Base-by-base conservation (phyloP, 1,139 yeast genomes). In the Taphrina pruni region DNA sequence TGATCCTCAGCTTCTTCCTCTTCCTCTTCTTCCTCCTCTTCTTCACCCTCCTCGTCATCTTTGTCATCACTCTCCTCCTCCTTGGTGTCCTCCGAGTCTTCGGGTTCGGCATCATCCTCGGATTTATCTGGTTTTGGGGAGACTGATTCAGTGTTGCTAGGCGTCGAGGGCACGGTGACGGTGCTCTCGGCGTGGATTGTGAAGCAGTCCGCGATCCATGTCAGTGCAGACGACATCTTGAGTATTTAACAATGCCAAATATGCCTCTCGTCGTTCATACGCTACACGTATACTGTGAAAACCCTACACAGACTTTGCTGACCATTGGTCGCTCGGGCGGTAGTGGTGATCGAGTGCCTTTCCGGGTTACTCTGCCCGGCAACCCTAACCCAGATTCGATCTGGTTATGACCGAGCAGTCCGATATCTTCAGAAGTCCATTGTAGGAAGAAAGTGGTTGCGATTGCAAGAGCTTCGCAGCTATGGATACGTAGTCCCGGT, bases 1-100 rank as follows among this genome's bases (percentile, higher is more conserved):
- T 74, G 71, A 69, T 79, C 80, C 68, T 76, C 79, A 48, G 79
- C 77, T 70, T 82, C 89, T 70, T 82, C 89, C n/a, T 81, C 88
- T 4, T 78, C 86, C 43, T 78, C 85, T 55, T 81, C 86, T 12
- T 77, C 85, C n/a, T 77, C 70, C 35, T 60, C 66, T 14, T 46
- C 66, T 38, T 67, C 67, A 39, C 38, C 60, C 12, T 48, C 57
- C 50, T 58, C 60, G 3, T 48, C 67, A 36, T 62, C 65, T 14
- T 48, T 62, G 8, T 54, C 56, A 17, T 57, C 60, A n/a, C 32
- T 38, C 32, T 45, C 66, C 43, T 45, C 66, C 43, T 39, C 43
- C 14, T 52, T 35, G 9, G 51, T 51, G 17, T 54, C 48, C 17
- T 48, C 50, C 38, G 45, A 67, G 12, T 39, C 38, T 21, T 50